Base-by-base conservation (phyloP, 129 eudicot species). In the Helianthus tuberosus region DNA sequence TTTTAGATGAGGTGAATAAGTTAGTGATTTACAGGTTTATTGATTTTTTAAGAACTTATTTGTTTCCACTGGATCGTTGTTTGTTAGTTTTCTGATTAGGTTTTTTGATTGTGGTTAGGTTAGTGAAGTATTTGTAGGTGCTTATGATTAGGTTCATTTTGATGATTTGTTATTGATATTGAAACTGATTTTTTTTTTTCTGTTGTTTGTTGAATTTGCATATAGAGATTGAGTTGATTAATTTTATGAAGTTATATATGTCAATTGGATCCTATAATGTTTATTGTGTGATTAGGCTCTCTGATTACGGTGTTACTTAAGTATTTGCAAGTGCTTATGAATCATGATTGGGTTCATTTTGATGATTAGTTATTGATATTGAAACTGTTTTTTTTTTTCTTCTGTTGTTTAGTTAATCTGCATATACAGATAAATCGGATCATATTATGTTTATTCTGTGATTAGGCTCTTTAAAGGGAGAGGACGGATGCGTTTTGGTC, bases 151-250 rank as follows among this genome's bases (percentile, higher is more conserved):
- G 32, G 60, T 15, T 58, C 2, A 13, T 58, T 50, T 46, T 58
- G 39, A 3, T 67, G 49, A n/a, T 64, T 51, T 27, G 1, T 66
- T 23, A 47, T 57, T 20, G 5, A 57, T 57, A 57, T 57, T 29
- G 25, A 20, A 20, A 57, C 10, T 10, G 55, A 13, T 36, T 38
- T 38, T 38, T 38, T 38, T 3, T 7, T 39, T 41, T 5, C 2
- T 35, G 36, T 53, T 51, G n/a, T 53, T 11, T 66, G 74, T 38
- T 64, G 64, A 64, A 63, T 70, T 55, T 44, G 48, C 43, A 43
- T 58, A 13, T 43, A 29, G 35, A 29, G 35, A 71, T 44, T 54
- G 57, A 23, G 38, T 41, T 46, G 35, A 9, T 48, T 49, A 38
- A n/a, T 61, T 17, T 49, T 32, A 5, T 74, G 63, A 49, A 29